Evolutionary conservation across 768 basidiomycete genomes (phyloP).

Genomic region (Mycena metata): DNA sequence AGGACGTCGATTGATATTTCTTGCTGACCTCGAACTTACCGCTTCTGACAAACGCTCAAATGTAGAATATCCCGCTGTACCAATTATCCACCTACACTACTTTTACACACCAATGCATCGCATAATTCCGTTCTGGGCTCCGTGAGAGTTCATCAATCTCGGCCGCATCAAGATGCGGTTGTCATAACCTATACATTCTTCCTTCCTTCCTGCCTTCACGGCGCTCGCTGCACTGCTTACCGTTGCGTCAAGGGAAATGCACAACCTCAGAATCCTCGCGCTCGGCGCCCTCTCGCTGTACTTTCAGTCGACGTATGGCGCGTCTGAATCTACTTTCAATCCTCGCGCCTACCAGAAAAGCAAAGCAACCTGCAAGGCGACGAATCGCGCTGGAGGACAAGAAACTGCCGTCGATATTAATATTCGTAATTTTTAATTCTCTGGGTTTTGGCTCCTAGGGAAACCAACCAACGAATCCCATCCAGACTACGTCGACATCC

Average conservation of each 20-base stretch:
- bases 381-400: conserved; percentile 50
- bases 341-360: conserved; percentile 53
- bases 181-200: neutral
- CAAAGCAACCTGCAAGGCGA: conserved; percentile 56
- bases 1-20: conserved; percentile 49
- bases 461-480: neutral
- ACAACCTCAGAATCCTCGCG: conserved; percentile 1
- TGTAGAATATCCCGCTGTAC: conserved; percentile 22
- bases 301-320: conserved; percentile 4
- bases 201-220: neutral
- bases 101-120: too few relatives aligned
- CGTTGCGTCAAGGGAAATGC: conserved; percentile 5
- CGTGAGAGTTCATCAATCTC: too few relatives aligned
- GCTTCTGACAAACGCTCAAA: neutral
- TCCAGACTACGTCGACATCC: conserved; percentile 75
- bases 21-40: conserved; percentile 19
- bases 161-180: too few relatives aligned
- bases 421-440: conserved; percentile 52
- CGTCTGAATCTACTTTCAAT: conserved; percentile 47
- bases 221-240: neutral
- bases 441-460: neutral
- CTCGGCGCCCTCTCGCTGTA: conserved; percentile 15
- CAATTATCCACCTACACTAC: too few relatives aligned
- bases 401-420: conserved; percentile 54
- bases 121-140: too few relatives aligned